Evolutionary conservation across 495 filamentous ascomycete species (phyloP), one percentile per base, ranked within the genome.

Genomic region (Xylaria nigripes): DNA sequence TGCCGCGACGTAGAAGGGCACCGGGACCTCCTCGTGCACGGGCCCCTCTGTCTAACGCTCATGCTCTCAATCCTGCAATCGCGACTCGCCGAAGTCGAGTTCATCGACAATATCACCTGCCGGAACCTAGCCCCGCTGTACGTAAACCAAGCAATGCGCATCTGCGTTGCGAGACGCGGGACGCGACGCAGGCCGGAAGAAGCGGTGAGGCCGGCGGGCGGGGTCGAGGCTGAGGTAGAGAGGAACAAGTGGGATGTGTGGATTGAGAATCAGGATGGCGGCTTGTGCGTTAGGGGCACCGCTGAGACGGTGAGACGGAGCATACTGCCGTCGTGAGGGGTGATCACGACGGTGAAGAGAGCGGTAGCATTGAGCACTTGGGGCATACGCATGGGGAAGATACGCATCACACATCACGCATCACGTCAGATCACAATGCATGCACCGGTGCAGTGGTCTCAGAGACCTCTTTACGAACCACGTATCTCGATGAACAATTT

Each of bases 81-180:
- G 3, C 71, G 81, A 41, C 61, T 90, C 1, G 60, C 22, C 38
- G 60, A 38, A 54, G 58, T 1, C 46, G 16, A 18, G 55, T 54
- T 36, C 36, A 55, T 21, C 21, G 61, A 46, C 29, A 36, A 1
- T 0, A 76, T 97, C 40, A 77, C 87, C 38, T 97, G 96, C 63
- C 79, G 77, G 25, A 95, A 95, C 63, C 57, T 95, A n/a, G 80
- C 86, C 16, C 89, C 92, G 41, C 69, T 97, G 15, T 92, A 85
- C 70, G 85, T 80, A 2, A 78, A 79, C 21, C 85, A 94, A 64
- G 64, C 77, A 40, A 63, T 87, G 65, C 72, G 56, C 9, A 67
- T 90, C 12, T 88, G 86, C 58, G 67, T 78, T 42, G 42, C 41
- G 24, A 45, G 13, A 24, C 34, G 25, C 34, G 44, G 43, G 30